Percentiles rank a stretch among this genome's conserved stretches.
These are phyloP conservation scores for Zea luxurians DNA, from an alignment of 176 grass and related monocot species.

Conservation along the genomic window DNA sequence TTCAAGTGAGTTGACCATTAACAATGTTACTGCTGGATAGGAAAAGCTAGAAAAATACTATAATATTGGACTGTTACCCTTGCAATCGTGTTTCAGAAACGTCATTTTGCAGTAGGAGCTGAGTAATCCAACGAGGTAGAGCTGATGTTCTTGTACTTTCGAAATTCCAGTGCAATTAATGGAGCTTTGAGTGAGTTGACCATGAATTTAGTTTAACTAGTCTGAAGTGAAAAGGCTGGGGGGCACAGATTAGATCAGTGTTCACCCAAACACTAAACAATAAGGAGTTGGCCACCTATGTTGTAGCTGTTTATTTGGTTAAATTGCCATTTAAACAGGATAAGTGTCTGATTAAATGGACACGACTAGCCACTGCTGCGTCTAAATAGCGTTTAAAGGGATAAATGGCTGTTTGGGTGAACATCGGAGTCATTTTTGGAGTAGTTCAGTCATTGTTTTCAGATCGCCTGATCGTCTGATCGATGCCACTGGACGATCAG, in stretches of 20 bases:
- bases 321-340: not conserved
- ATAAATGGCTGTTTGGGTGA: not conserved
- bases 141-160: not conserved
- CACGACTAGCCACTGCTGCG: not conserved
- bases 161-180: not conserved
- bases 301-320: not conserved
- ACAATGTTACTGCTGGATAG: not conserved
- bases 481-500: too few species aligned
- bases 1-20: slow-evolving; percentile 36
- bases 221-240: not conserved
- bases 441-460: too few species aligned
- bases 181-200: not conserved
- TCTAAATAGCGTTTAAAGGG: not conserved
- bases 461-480: too few species aligned
- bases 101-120: not conserved
- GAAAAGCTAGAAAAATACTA: not conserved
- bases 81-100: not conserved
- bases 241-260: not conserved
- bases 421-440: not conserved
- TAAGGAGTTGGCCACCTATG: not conserved
- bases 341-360: not conserved
- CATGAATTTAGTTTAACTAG: slow-evolving; percentile 5
- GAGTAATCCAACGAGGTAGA: not conserved
- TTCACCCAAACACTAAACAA: not conserved
- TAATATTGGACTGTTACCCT: not conserved